A percentile compares a stretch with the other conserved stretches of the same genome.
These are phyloP conservation scores for Pythium coloratum DNA, from an alignment of 352 stramenopile species.

Conservation along the genomic window DNA sequence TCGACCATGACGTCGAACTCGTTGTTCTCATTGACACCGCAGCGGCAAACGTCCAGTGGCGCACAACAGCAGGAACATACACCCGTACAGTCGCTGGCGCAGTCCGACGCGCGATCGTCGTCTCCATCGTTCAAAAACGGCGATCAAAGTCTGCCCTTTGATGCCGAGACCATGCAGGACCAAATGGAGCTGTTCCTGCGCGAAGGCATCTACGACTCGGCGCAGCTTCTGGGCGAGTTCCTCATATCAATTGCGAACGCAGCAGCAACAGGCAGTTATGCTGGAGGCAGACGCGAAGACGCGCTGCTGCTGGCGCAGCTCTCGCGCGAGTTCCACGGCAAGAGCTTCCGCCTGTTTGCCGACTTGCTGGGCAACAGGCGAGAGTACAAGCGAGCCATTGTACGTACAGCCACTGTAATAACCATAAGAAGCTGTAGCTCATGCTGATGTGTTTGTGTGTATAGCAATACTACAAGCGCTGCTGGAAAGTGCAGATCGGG, in stretches of 20 bases:
- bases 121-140: background rate
- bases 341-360: constrained; percentile 55
- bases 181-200: constrained; percentile 57
- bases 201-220: constrained; percentile 52
- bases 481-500: constrained; percentile 41
- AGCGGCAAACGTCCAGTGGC: constrained; percentile 9
- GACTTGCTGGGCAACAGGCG: constrained; percentile 67
- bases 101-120: constrained; percentile 11
- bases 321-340: constrained; percentile 52
- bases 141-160: constrained; percentile 14
- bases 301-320: constrained; percentile 6
- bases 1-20: constrained; percentile 25
- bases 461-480: constrained; percentile 53
- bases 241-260: constrained; percentile 48
- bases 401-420: constrained; percentile 25
- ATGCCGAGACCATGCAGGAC: constrained; percentile 57
- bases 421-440: no score
- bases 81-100: constrained; percentile 5
- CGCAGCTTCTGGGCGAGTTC: constrained; percentile 65
- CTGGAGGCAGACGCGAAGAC: background rate
- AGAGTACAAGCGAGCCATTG: constrained; percentile 75
- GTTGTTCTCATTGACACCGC: constrained; percentile 24
- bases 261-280: constrained; percentile 5
- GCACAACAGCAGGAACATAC: constrained; percentile 16
- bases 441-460: background rate